phyloP scores from a whole-genome alignment of 108 stramenopile species.

The Pseudonitzschia multiseries region DNA sequence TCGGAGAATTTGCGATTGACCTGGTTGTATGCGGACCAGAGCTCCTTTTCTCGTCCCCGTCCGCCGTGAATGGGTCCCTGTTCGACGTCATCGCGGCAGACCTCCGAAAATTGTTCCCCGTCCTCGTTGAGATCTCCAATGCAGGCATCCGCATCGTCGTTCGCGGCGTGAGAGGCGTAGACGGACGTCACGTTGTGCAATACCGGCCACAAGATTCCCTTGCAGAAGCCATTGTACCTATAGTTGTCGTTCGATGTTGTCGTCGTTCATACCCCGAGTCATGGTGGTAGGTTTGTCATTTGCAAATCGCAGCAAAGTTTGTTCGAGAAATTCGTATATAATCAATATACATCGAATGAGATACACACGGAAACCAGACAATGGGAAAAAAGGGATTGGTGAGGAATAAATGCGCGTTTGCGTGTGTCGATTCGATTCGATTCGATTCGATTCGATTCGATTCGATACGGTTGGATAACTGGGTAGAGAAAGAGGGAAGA shows the following conservation, averaged over 20 bases:
- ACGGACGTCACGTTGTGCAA: conserved; percentile 94
- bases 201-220: conserved; percentile 94
- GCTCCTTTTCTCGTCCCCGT: conserved; percentile 77
- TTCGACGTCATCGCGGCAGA: conserved; percentile 73
- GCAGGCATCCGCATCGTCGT: background rate
- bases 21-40: conserved; percentile 88
- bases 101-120: conserved; percentile 65
- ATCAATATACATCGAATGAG: background rate
- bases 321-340: no score
- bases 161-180: conserved; percentile 53
- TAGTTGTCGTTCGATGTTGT: background rate
- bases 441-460: background rate
- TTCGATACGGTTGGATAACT: background rate
- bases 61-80: conserved; percentile 87
- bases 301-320: no score
- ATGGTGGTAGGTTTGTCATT: no score
- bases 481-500: no score
- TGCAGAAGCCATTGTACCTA: conserved; percentile 96
- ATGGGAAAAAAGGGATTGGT: no score
- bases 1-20: conserved; percentile 93
- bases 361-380: background rate
- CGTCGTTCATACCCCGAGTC: no score
- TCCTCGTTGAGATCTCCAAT: conserved; percentile 19
- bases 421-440: background rate
- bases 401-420: no score